Evolutionary conservation across 2,329 filamentous ascomycete genomes (phyloP), one percentile per base, ranked within the genome.

Genomic region (Colletotrichum sp.): DNA sequence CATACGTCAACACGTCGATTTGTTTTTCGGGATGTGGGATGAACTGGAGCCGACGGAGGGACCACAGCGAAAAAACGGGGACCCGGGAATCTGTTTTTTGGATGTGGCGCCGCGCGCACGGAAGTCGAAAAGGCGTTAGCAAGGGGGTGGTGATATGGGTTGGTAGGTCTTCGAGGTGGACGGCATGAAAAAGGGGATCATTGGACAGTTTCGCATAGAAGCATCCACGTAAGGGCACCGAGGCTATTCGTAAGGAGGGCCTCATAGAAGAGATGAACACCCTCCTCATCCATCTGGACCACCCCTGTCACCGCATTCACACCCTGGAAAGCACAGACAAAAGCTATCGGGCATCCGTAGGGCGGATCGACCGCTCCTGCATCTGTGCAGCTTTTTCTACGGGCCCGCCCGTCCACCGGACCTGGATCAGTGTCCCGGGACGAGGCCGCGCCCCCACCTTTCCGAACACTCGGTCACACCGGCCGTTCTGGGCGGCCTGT

Each of bases 21-120:
- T 26, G 26, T 66, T 49, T 65, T 60, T 66, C 62, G 62, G 68
- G 16, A 75, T 75, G 68, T 72, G 68, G 72, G 60, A 75, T 65
- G 36, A 71, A 55, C 52, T n/a, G 34, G 60, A 26, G 12, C 16
- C 21, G 34, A 21, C 18, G 30, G 24, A 63, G 34, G 70, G 28
- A 6, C 7, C 44, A 52, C 18, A 49, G 18, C 5, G 5, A 21
- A 52, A 52, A 49, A 52, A 52, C n/a, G 44, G n/a, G 44, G 44
- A 21, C n/a, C 44, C 44, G 44, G 10, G 44, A 52, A 52, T 52
- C 44, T 21, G 44, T 52, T 52, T 52, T 52, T 52, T 44, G 52
- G 65, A 64, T 12, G 12, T 73, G 65, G 34, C 34, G 57, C 16
- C 28, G 39, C 28, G 28, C 16, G 32, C 26, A 36, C 66, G 71